Base-by-base conservation (phyloP, 495 filamentous ascomycete genomes). In the Glonium stellatum region DNA sequence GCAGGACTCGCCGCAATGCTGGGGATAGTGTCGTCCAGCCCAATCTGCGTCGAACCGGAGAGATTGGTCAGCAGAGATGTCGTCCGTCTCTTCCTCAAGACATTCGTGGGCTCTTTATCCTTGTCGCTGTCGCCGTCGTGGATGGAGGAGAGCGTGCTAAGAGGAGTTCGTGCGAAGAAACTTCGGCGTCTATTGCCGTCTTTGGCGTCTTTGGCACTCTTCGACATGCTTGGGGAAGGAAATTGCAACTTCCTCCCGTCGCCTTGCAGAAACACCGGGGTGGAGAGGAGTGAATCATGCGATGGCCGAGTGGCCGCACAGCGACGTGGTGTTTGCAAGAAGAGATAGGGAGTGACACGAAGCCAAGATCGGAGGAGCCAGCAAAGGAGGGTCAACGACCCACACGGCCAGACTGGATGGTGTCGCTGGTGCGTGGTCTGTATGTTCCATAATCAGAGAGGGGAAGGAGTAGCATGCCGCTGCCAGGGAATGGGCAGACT, bases 21-120 rank as follows among this genome's bases (percentile, higher is more conserved):
- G 18, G 54, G 42, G 55, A 54, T 18, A 15, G n/a, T 21, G 22
- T 63, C 61, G 9, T 59, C 49, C n/a, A 53, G 59, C 25, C 37
- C 31, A 21, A 23, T 47, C n/a, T 54, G 50, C 10, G 54, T 36
- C 12, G 64, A 36, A 18, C 55, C 50, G 9, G 57, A 53, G 52
- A 68, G 48, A 41, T 55, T 66, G 41, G 63, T 70, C 42, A 60
- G 61, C 19, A 69, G 51, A n/a, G 62, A 65, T 23, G 59, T 52
- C 13, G 66, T 63, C 37, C 70, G 61, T 19, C 64, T 58, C 67
- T 69, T 71, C 58, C 69, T 69, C 48, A 70, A 58, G 12, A 69
- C 37, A 53, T 61, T 66, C 9, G 63, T 54, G 13, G 69, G 64
- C 39, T 63, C 65, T 12, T 42, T 37, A 13, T 60, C 54, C 48